Evolutionary conservation across 257 asterid genomes (phyloP).

Genomic region (Petrea volubilis): DNA sequence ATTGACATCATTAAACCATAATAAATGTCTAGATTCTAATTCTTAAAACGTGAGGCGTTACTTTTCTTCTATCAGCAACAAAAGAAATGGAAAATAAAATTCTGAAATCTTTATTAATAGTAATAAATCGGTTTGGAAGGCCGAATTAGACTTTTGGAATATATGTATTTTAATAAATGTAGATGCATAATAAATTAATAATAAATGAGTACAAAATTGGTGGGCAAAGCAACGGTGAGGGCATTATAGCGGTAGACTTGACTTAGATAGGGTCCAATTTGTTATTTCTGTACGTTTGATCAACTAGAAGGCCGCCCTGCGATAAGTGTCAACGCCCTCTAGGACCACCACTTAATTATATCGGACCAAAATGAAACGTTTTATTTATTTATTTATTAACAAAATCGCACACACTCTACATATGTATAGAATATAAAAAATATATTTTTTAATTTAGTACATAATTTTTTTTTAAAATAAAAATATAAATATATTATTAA

Average conservation of each 20-base stretch:
- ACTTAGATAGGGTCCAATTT: not conserved
- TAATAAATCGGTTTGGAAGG: not conserved
- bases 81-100: not conserved
- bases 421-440: too few species aligned
- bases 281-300: not conserved
- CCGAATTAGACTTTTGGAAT: not conserved
- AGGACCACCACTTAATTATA: too few species aligned
- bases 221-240: not conserved
- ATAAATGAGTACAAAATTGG: not conserved
- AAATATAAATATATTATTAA: too few species aligned
- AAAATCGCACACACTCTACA: too few species aligned
- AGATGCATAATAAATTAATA: not conserved
- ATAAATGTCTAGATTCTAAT: too few species aligned
- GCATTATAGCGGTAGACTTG: not conserved
- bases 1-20: too few species aligned
- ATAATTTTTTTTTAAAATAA: too few species aligned
- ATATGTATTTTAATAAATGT: not conserved
- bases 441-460: too few species aligned
- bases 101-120: not conserved
- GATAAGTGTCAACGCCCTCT: not conserved
- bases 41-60: too few species aligned
- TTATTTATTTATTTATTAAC: too few species aligned
- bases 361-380: too few species aligned
- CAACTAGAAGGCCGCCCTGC: not conserved
- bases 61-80: too few species aligned